Conservation (phyloP, 2,329 filamentous ascomycete species). For the Paramyrothecium roridum region DNA sequence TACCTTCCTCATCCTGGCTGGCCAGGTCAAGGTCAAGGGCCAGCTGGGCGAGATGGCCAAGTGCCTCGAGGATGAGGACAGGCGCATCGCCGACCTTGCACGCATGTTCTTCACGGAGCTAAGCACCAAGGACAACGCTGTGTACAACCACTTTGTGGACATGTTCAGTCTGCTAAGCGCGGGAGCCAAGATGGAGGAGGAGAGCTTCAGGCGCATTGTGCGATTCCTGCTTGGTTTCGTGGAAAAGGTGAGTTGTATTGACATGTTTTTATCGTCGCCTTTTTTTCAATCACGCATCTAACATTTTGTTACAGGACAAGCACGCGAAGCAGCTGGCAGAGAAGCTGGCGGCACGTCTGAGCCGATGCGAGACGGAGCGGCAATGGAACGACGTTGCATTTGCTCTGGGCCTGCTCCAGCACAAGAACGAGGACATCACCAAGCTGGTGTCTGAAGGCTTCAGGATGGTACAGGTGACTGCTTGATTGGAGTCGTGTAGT, state of each 20-base stretch:
- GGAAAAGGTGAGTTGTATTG: slow-evolving; percentile 70
- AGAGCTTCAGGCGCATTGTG: slow-evolving; percentile 80
- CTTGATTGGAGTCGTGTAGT: slow-evolving; percentile 30
- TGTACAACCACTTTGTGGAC: slow-evolving; percentile 99
- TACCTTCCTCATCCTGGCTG: slow-evolving; percentile 93
- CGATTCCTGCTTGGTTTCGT: slow-evolving; percentile 95
- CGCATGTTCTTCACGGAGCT: slow-evolving; percentile 99
- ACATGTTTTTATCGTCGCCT: not conserved
- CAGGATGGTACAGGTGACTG: slow-evolving; percentile 63
- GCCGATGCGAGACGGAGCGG: slow-evolving; percentile 83
- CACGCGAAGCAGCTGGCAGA: slow-evolving; percentile 92
- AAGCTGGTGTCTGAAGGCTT: slow-evolving; percentile 76
- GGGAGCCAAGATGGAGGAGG: slow-evolving; percentile 76
- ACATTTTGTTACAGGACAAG: slow-evolving; percentile 66
- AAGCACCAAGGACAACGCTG: slow-evolving; percentile 95
- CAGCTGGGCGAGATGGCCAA: slow-evolving; percentile 99
- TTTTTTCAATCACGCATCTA: slow-evolving; percentile 7
- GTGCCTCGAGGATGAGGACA: slow-evolving; percentile 94
- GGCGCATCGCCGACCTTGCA: slow-evolving; percentile 87
- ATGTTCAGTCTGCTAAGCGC: slow-evolving; percentile 94
- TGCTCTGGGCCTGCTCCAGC: slow-evolving; percentile 81
- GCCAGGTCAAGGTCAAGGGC: slow-evolving; percentile 98
- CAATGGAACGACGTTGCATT: slow-evolving; percentile 98
- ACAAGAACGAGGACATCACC: slow-evolving; percentile 87
- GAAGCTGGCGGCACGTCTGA: slow-evolving; percentile 83